These are phyloP conservation scores for Jasminum sambac DNA, from an alignment of 257 asterid species.

Conservation along the genomic window DNA sequence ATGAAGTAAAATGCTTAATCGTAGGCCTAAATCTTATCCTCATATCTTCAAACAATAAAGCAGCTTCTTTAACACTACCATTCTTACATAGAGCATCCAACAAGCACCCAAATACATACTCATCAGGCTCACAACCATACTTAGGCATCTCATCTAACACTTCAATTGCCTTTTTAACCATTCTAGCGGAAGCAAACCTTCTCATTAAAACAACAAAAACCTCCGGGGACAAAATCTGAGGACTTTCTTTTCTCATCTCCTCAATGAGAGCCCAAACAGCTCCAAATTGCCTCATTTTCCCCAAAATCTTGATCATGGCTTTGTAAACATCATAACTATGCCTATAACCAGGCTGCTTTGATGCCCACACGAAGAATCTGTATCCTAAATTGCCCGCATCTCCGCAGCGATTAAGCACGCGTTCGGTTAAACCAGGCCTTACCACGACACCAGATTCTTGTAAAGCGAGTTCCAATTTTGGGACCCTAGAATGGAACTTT, in stretches of 20 bases:
- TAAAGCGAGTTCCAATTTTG: constrained; percentile 87
- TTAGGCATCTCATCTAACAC: constrained; percentile 95
- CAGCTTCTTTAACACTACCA: constrained; percentile 87
- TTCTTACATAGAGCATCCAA: constrained; percentile 91
- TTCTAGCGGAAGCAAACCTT: constrained; percentile 82
- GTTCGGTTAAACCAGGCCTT: constrained; percentile 76
- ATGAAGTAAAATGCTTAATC: constrained; percentile 77
- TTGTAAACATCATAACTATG: constrained; percentile 78
- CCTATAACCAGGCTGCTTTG: constrained; percentile 72
- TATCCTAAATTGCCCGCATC: constrained; percentile 95
- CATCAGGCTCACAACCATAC: constrained; percentile 88
- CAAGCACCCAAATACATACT: constrained; percentile 82
- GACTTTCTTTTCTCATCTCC: constrained; percentile 86
- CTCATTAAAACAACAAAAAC: constrained; percentile 85
- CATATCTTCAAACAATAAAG: constrained; percentile 85
- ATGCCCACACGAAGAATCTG: constrained; percentile 80
- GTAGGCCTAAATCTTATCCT: constrained; percentile 62
- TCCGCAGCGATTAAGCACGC: constrained; percentile 88
- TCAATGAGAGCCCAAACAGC: constrained; percentile 96
- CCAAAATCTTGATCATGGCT: constrained; percentile 72
- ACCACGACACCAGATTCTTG: constrained; percentile 65
- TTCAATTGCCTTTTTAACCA: constrained; percentile 89
- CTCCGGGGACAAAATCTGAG: constrained; percentile 65
- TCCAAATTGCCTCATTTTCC: constrained; percentile 93
- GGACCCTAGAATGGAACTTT: constrained; percentile 74